These are phyloP conservation scores for Xanthoconium purpureum DNA, from an alignment of 768 basidiomycete genomes.

Conservation along the genomic window DNA sequence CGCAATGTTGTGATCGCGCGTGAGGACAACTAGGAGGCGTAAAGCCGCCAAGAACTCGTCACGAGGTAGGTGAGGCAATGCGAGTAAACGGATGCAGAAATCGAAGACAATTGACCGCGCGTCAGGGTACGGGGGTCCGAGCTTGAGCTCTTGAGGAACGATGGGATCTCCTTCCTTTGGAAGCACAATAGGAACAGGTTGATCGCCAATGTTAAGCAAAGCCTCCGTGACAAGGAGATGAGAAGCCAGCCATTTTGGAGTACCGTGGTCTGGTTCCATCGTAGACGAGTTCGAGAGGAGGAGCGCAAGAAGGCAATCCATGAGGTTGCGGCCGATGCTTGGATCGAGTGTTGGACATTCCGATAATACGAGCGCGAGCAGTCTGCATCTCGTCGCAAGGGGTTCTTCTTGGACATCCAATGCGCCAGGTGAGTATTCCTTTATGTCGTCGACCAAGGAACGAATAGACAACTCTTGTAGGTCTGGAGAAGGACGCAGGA, in stretches of 20 bases:
- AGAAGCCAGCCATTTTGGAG: conserved; percentile 86
- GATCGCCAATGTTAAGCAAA: conserved; percentile 71
- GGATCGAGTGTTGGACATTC: conserved; percentile 65
- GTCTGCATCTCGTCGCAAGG: conserved; percentile 76
- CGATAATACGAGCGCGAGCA: conserved; percentile 79
- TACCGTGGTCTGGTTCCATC: conserved; percentile 48
- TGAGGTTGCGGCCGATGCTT: conserved; percentile 53
- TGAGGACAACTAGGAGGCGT: conserved; percentile 81
- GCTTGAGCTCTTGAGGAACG: conserved; percentile 44
- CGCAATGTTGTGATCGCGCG: conserved; percentile 65
- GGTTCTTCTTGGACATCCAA: conserved; percentile 73
- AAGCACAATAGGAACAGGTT: conserved; percentile 59
- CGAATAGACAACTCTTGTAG: conserved; percentile 66
- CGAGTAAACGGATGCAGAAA: conserved; percentile 70
- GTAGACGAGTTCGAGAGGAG: conserved; percentile 55
- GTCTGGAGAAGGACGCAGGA: conserved; percentile 59
- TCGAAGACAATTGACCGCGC: conserved; percentile 70
- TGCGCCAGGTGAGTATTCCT: conserved; percentile 59
- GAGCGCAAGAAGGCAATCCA: conserved; percentile 67
- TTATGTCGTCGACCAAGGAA: conserved; percentile 75
- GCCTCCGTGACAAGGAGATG: conserved; percentile 85
- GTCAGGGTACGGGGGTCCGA: conserved; percentile 60
- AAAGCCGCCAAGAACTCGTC: conserved; percentile 83
- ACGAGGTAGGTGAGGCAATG: conserved; percentile 57
- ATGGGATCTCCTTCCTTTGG: conserved; percentile 73